These are phyloP conservation scores for Trapa incisa DNA, from an alignment of 345 rosid genomes.

Conservation along the genomic window DNA sequence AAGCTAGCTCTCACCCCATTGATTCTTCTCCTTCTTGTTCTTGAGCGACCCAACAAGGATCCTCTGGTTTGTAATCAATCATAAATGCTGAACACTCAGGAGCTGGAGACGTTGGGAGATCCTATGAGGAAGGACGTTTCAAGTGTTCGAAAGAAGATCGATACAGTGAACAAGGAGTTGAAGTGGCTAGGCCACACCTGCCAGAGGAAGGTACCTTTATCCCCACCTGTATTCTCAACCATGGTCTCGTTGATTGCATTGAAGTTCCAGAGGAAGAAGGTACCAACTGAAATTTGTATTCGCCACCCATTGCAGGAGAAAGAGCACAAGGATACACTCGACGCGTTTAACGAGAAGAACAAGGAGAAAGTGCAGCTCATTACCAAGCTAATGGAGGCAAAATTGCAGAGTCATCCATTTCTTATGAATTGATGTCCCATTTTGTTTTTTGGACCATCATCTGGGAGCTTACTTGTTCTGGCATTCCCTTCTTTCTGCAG, in stretches of 20 bases:
- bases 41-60: background rate
- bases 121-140: constrained; percentile 38
- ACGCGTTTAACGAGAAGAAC: constrained; percentile 63
- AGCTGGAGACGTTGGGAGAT: constrained; percentile 41
- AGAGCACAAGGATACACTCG: constrained; percentile 49
- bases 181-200: constrained; percentile 26
- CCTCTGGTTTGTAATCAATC: background rate
- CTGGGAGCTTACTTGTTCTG: background rate
- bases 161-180: constrained; percentile 27
- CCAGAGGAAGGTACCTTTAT: constrained; percentile 30
- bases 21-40: background rate
- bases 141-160: constrained; percentile 26
- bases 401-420: background rate
- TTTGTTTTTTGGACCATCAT: background rate
- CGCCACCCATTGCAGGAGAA: constrained; percentile 34
- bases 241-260: background rate
- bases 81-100: constrained; percentile 29
- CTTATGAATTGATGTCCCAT: background rate
- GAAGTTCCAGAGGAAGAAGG: background rate
- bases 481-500: constrained; percentile 16
- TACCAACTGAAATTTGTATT: background rate
- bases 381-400: constrained; percentile 38
- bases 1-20: background rate
- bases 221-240: background rate
- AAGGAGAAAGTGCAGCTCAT: constrained; percentile 44